Evolutionary conservation across 768 basidiomycete species (phyloP).

Genomic region (Crucibulum laeve): DNA sequence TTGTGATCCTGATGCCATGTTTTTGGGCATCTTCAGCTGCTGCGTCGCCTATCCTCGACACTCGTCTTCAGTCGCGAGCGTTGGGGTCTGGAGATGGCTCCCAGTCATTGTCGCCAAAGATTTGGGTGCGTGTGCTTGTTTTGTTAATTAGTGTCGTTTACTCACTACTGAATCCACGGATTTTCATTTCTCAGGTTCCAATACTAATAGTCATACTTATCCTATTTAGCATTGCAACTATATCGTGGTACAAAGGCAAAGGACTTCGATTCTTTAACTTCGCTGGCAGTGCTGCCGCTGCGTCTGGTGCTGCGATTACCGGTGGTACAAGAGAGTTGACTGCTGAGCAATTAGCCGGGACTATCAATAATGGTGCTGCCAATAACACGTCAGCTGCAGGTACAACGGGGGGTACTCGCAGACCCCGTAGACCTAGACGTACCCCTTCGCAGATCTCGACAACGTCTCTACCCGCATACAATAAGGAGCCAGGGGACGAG

Average conservation of each 20-base stretch:
- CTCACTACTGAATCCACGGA: background rate
- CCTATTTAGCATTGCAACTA: background rate
- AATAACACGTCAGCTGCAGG: slow-evolving; percentile 17
- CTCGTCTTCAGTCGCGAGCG: background rate
- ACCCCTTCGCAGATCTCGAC: slow-evolving; percentile 83
- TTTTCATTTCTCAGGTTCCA: background rate
- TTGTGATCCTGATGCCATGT: background rate
- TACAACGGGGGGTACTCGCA: slow-evolving; percentile 23
- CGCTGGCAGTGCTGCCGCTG: background rate
- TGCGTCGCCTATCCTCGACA: background rate
- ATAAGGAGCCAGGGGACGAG: slow-evolving; percentile 79
- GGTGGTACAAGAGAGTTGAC: slow-evolving; percentile 9
- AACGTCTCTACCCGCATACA: slow-evolving; percentile 71
- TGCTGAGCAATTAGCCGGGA: slow-evolving; percentile 55
- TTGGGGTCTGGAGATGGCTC: background rate
- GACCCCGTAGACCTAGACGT: slow-evolving; percentile 40
- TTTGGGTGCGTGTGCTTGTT: background rate
- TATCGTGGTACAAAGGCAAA: background rate
- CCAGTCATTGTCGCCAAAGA: background rate
- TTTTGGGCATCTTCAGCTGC: background rate
- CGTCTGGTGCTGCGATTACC: background rate
- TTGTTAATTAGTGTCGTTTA: background rate
- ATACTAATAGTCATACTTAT: background rate
- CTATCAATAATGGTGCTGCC: slow-evolving; percentile 24
- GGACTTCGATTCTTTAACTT: background rate